Percentiles rank a stretch among this genome's conserved stretches.
These are phyloP conservation scores for Clarireedia paspali DNA, from an alignment of 2,329 filamentous ascomycete genomes.

Conservation along the genomic window DNA sequence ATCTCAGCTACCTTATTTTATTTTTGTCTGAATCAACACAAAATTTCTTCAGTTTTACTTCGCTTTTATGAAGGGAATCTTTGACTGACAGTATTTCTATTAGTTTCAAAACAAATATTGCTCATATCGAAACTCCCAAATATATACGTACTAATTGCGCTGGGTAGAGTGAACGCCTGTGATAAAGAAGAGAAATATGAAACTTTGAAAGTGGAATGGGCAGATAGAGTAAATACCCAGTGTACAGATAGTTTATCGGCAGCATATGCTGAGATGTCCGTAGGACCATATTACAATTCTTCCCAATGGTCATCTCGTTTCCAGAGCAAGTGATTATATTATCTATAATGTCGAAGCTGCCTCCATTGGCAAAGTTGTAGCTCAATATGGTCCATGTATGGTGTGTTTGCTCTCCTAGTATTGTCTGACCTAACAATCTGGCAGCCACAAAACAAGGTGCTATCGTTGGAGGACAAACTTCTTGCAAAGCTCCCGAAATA, in stretches of 20 bases:
- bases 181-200: slow-evolving; percentile 87
- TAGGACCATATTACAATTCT: slow-evolving; percentile 84
- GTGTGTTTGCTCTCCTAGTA: slow-evolving; percentile 12
- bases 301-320: slow-evolving; percentile 91
- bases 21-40: slow-evolving; percentile 65
- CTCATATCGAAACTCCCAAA: background rate
- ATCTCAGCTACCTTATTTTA: slow-evolving; percentile 95
- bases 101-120: background rate
- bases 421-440: slow-evolving; percentile 13
- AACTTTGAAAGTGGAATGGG: slow-evolving; percentile 71
- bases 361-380: slow-evolving; percentile 79
- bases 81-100: slow-evolving; percentile 17
- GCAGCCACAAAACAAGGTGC: slow-evolving; percentile 88
- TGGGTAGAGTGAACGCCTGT: slow-evolving; percentile 80
- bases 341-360: slow-evolving; percentile 98
- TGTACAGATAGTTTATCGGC: slow-evolving; percentile 30
- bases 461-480: slow-evolving; percentile 95
- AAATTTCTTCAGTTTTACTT: slow-evolving; percentile 2
- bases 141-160: background rate
- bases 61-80: slow-evolving; percentile 10
- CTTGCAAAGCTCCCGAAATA: slow-evolving; percentile 96
- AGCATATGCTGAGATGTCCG: slow-evolving; percentile 32
- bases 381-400: slow-evolving; percentile 87
- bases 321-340: slow-evolving; percentile 94
- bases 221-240: slow-evolving; percentile 67